Percentiles rank a stretch among this genome's conserved stretches.
Evolutionary conservation across 768 basidiomycete species (phyloP).

Genomic region (Tulasnella sp.): DNA sequence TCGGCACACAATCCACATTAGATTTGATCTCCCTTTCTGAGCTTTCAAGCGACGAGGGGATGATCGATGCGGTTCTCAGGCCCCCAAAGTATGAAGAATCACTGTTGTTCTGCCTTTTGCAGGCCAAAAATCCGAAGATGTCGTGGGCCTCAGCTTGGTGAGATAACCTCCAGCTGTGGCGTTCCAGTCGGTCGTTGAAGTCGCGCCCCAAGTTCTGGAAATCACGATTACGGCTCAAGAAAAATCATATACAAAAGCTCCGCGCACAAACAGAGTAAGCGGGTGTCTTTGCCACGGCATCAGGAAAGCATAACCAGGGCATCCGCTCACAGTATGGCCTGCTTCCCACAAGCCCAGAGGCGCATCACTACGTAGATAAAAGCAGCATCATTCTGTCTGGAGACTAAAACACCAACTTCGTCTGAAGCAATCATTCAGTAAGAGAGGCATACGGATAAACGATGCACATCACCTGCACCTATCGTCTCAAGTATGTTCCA

Average conservation of each 20-base stretch:
- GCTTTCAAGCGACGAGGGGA: background rate
- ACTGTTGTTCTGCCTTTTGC: background rate
- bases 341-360: too few relatives aligned
- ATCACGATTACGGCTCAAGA: background rate
- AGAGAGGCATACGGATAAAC: background rate
- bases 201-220: background rate
- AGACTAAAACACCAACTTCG: too few relatives aligned
- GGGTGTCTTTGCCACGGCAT: background rate
- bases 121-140: background rate
- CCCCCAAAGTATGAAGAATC: background rate
- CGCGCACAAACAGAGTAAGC: slow-evolving; percentile 2
- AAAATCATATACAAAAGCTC: background rate
- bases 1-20: background rate
- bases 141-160: background rate
- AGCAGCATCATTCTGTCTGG: too few relatives aligned
- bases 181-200: background rate
- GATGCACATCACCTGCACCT: background rate
- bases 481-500: background rate
- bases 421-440: too few relatives aligned
- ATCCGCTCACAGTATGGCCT: too few relatives aligned
- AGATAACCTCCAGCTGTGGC: background rate
- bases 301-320: background rate
- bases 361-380: too few relatives aligned
- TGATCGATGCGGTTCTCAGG: background rate
- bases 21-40: background rate